A percentile compares a stretch with the other conserved stretches of the same genome.
These are phyloP conservation scores for Zygosaccharomyces sapae DNA, from an alignment of 1,139 yeast species.

Conservation along the genomic window DNA sequence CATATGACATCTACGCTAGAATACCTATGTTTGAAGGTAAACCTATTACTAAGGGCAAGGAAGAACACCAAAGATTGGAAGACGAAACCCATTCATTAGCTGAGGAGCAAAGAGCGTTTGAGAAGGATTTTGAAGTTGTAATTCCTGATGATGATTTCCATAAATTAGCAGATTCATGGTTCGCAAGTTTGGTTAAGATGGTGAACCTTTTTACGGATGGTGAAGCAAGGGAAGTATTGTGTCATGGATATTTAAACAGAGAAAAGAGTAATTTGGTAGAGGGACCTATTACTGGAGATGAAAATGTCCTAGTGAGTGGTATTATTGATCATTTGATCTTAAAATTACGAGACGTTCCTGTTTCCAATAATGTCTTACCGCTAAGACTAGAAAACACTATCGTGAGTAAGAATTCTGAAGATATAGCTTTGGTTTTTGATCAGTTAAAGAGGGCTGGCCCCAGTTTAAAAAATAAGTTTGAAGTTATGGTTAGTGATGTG, in stretches of 20 bases:
- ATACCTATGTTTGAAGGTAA: slow-evolving; percentile 35
- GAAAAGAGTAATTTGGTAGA: slow-evolving; percentile 32
- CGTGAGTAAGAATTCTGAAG: slow-evolving; percentile 22
- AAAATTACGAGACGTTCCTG: slow-evolving; percentile 10
- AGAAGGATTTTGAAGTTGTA: slow-evolving; percentile 25
- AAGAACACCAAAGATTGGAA: slow-evolving; percentile 45
- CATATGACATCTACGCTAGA: slow-evolving; percentile 44
- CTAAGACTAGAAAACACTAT: slow-evolving; percentile 16
- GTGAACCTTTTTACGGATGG: slow-evolving; percentile 44
- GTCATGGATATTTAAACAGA: slow-evolving; percentile 49
- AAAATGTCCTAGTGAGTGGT: slow-evolving; percentile 53
- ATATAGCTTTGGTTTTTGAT: slow-evolving; percentile 11
- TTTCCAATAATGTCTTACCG: slow-evolving; percentile 3
- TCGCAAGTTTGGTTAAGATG: slow-evolving; percentile 38
- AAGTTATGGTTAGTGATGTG: slow-evolving; percentile 48
- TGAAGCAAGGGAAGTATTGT: slow-evolving; percentile 56
- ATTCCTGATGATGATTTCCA: slow-evolving; percentile 24
- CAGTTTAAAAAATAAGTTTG: slow-evolving; percentile 17
- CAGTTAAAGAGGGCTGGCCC: slow-evolving; percentile 5
- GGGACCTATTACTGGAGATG: slow-evolving; percentile 12
- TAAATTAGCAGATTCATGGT: slow-evolving; percentile 39
- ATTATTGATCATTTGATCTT: slow-evolving; percentile 50
- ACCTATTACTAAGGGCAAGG: slow-evolving; percentile 40
- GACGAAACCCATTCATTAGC: slow-evolving; percentile 38
- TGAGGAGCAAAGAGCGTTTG: slow-evolving; percentile 30